Conservation (phyloP, 192 early-diverging fungal genomes). For the Mortierella claussenii region DNA sequence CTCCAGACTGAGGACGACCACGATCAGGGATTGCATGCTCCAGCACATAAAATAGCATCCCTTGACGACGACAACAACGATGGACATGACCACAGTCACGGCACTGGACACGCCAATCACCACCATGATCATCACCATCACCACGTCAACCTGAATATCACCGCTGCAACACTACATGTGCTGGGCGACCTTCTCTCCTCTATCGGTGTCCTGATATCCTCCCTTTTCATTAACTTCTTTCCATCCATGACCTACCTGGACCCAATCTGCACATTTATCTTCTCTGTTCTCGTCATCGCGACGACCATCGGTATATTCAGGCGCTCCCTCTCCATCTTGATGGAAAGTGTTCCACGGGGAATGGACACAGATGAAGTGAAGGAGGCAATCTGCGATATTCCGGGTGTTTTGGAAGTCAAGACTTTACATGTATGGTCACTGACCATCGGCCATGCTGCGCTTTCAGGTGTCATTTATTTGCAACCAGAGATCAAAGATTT, state of each 20-base stretch:
- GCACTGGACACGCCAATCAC: constrained; percentile 31
- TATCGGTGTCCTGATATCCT: constrained; percentile 83
- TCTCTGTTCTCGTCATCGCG: constrained; percentile 77
- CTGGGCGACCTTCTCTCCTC: constrained; percentile 84
- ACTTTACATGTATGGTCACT: constrained; percentile 72
- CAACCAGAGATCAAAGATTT: constrained; percentile 31
- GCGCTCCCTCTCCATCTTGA: constrained; percentile 72
- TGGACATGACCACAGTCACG: constrained; percentile 36
- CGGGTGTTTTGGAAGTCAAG: constrained; percentile 64
- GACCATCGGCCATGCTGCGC: constrained; percentile 61
- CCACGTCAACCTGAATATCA: constrained; percentile 72
- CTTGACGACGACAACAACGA: constrained; percentile 16
- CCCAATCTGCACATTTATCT: constrained; percentile 85
- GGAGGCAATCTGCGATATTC: constrained; percentile 57
- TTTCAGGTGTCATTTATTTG: constrained; percentile 49
- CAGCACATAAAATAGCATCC: neutral
- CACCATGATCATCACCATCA: constrained; percentile 56
- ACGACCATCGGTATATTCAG: constrained; percentile 76
- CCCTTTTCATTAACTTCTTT: constrained; percentile 70
- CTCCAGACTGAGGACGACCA: constrained; percentile 15
- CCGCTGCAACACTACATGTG: constrained; percentile 82
- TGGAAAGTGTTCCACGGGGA: constrained; percentile 73
- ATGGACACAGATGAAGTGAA: constrained; percentile 60
- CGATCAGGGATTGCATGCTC: constrained; percentile 1
- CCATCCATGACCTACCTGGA: constrained; percentile 73